Conservation (phyloP, 305 asterid species). For the Fraxinus xanthoxyloides region DNA sequence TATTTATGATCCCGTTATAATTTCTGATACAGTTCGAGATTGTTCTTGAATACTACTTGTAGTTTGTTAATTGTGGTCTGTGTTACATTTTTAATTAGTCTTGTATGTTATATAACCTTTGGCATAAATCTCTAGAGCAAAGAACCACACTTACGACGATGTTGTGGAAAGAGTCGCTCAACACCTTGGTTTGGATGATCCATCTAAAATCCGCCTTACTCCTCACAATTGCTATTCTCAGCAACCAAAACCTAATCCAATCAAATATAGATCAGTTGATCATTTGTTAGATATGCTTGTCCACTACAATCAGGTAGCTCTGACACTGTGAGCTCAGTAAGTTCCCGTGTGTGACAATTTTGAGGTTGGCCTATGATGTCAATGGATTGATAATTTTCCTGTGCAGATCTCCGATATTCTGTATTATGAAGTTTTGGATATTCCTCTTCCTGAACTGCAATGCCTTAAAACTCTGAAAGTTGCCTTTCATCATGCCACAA, state of each 20-base stretch:
- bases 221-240: slow-evolving; percentile 66
- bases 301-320: slow-evolving; percentile 48
- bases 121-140: slow-evolving; percentile 31
- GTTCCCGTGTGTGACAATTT: background rate
- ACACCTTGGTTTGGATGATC: slow-evolving; percentile 39
- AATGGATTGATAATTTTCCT: slow-evolving; percentile 14
- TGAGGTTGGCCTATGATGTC: slow-evolving; percentile 15
- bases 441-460: slow-evolving; percentile 84
- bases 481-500: slow-evolving; percentile 64
- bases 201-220: slow-evolving; percentile 45
- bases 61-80: slow-evolving; percentile 3
- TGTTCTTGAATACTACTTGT: background rate
- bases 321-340: background rate
- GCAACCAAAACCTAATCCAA: slow-evolving; percentile 68
- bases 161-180: slow-evolving; percentile 42
- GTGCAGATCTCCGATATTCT: slow-evolving; percentile 62
- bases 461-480: slow-evolving; percentile 73
- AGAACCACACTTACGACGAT: slow-evolving; percentile 41
- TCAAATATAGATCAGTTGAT: slow-evolving; percentile 38
- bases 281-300: slow-evolving; percentile 43
- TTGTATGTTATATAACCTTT: background rate
- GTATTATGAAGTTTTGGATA: slow-evolving; percentile 76
- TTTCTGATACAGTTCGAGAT: background rate
- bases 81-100: background rate
- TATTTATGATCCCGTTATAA: background rate